Conservation (phyloP, 176 grass and related monocot species). For the Paspalum vaginatum region DNA sequence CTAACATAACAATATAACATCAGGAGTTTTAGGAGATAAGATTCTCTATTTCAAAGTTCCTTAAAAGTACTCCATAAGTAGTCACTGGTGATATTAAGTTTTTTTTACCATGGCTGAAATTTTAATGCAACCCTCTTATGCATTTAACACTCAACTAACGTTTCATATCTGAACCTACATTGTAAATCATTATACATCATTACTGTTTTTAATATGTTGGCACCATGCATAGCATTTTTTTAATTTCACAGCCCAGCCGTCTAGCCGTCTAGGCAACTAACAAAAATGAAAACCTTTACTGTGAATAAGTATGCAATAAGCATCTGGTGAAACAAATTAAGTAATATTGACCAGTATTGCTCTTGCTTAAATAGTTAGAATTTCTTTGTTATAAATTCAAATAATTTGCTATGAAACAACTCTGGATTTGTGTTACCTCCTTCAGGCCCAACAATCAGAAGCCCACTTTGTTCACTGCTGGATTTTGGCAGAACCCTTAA, state of each 20-base stretch:
- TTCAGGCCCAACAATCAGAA: slow-evolving; percentile 91
- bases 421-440: slow-evolving; percentile 54
- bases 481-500: slow-evolving; percentile 60
- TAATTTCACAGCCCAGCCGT: neutral
- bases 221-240: neutral
- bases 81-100: neutral
- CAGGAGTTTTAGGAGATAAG: neutral
- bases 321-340: neutral
- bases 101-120: neutral
- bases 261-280: neutral
- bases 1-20: neutral
- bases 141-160: neutral
- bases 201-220: neutral
- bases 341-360: neutral
- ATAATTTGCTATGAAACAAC: neutral
- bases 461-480: slow-evolving; percentile 54
- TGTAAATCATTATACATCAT: neutral
- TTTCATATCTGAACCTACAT: neutral
- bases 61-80: neutral
- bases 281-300: neutral
- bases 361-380: slow-evolving; percentile 4
- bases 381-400: neutral
- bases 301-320: neutral
- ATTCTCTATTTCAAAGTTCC: neutral
- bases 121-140: neutral